phyloP scores from a whole-genome alignment of 2,329 filamentous ascomycete genomes.

The Biscogniauxia marginata region DNA sequence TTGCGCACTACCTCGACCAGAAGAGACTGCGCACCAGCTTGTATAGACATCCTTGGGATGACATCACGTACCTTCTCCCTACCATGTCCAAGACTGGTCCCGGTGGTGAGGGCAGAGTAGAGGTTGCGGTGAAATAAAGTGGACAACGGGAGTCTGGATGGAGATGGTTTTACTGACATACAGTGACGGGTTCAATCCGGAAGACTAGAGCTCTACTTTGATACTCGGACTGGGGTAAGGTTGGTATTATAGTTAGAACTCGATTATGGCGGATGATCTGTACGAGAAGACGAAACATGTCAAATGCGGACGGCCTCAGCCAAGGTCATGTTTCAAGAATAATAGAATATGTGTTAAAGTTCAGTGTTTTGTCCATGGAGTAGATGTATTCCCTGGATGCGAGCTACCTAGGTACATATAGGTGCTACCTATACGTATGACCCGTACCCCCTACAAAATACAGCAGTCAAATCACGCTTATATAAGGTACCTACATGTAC shows the following conservation, averaged over 20 bases:
- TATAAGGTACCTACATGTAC: too few species aligned
- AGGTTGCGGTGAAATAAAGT: constrained; percentile 69
- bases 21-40: constrained; percentile 98
- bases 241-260: constrained; percentile 1
- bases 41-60: constrained; percentile 99
- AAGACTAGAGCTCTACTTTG: constrained; percentile 12
- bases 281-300: constrained; percentile 27
- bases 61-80: constrained; percentile 92
- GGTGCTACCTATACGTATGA: too few species aligned
- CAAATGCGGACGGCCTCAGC: constrained; percentile 16
- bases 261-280: constrained; percentile 21
- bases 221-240: constrained; percentile 15
- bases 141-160: constrained; percentile 21
- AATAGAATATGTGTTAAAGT: constrained; percentile 21
- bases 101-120: constrained; percentile 82
- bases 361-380: neutral
- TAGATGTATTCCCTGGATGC: too few species aligned
- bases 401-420: too few species aligned
- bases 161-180: constrained; percentile 22
- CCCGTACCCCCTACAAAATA: too few species aligned
- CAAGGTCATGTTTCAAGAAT: constrained; percentile 18
- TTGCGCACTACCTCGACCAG: constrained; percentile 99
- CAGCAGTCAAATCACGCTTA: too few species aligned
- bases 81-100: constrained; percentile 69
- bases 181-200: constrained; percentile 8